Conservation (phyloP, 345 rosid species). For the Bruguiera sexangula region DNA sequence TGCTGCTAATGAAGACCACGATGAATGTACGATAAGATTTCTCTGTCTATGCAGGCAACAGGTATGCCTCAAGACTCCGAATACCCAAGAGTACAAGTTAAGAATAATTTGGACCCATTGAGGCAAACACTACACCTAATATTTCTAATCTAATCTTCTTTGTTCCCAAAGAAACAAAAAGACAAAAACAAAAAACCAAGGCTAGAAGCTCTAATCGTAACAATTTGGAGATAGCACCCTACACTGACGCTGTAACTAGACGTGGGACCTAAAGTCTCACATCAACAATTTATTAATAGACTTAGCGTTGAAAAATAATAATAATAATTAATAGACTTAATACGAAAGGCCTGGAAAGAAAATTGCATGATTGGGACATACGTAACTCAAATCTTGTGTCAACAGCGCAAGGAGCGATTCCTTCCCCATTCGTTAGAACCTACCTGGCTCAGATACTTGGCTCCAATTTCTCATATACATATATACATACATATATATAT, state of each 20-base stretch:
- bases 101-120: slow-evolving; percentile 49
- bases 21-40: slow-evolving; percentile 48
- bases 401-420: too few species aligned
- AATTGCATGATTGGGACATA: not conserved
- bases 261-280: not conserved
- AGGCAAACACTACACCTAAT: slow-evolving; percentile 43
- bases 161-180: too few species aligned
- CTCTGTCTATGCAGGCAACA: slow-evolving; percentile 67
- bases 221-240: not conserved
- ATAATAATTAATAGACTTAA: too few species aligned
- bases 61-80: slow-evolving; percentile 51
- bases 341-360: not conserved
- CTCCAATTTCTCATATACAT: too few species aligned
- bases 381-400: too few species aligned
- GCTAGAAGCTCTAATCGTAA: too few species aligned
- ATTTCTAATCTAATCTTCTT: not conserved
- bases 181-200: too few species aligned
- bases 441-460: too few species aligned
- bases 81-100: slow-evolving; percentile 63
- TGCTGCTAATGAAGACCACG: not conserved
- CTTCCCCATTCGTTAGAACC: too few species aligned
- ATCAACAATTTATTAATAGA: not conserved
- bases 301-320: too few species aligned
- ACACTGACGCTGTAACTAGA: not conserved
- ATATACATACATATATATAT: too few species aligned